phyloP scores from a whole-genome alignment of 2,329 filamentous ascomycete species.

The Acephala macrosclerotiorum region DNA sequence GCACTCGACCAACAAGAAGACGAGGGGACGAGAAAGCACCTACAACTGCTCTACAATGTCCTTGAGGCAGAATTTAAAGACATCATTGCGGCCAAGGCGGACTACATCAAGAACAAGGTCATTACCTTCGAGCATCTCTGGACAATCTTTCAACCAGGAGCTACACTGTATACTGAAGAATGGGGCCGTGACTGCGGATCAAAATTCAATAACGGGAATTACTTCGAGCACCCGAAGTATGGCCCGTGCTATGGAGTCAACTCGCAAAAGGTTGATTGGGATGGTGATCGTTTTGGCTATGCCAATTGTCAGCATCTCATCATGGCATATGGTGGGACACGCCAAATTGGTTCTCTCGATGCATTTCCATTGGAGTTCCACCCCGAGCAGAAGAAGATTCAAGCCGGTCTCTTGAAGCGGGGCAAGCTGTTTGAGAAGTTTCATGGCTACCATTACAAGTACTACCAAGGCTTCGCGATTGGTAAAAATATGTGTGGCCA shows the following conservation, averaged over 20 bases:
- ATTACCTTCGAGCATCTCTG: constrained; percentile 60
- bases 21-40: constrained; percentile 52
- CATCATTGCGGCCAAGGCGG: constrained; percentile 56
- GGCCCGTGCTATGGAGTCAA: constrained; percentile 50
- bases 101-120: constrained; percentile 60
- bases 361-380: constrained; percentile 55
- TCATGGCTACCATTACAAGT: constrained; percentile 56
- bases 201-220: constrained; percentile 46
- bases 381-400: constrained; percentile 47
- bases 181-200: constrained; percentile 51
- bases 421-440: constrained; percentile 55
- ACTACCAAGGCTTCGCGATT: constrained; percentile 46
- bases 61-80: constrained; percentile 59
- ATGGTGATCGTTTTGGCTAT: constrained; percentile 56
- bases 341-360: constrained; percentile 52
- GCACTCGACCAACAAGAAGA: constrained; percentile 53
- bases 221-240: constrained; percentile 44
- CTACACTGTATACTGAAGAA: constrained; percentile 49
- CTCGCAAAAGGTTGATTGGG: constrained; percentile 55
- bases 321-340: constrained; percentile 52
- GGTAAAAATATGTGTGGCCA: constrained; percentile 32
- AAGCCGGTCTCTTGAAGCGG: constrained; percentile 47
- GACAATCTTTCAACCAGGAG: constrained; percentile 60
- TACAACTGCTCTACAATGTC: constrained; percentile 54
- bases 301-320: constrained; percentile 47